Percentiles rank a stretch among this genome's conserved stretches.
phyloP scores from a whole-genome alignment of 208 protist genomes.

The Acanthamoeba lenticulata region DNA sequence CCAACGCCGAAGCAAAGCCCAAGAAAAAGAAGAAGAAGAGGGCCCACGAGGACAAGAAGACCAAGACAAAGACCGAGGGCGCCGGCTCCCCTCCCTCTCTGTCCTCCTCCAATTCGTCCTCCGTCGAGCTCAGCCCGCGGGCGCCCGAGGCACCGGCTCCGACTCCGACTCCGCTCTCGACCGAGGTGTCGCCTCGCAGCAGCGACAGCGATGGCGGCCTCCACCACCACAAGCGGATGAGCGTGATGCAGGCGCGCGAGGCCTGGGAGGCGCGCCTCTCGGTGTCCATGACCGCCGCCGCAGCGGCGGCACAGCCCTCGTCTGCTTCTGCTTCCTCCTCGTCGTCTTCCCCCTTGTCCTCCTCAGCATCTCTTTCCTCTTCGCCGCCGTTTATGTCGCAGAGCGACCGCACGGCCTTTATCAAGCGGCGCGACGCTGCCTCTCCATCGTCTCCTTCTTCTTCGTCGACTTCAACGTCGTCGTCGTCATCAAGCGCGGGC shows the following conservation, averaged over 20 bases:
- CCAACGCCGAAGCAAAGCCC: neutral
- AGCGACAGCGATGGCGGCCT: neutral
- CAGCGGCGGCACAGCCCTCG: neutral
- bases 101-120: too few species aligned
- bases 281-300: neutral
- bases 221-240: neutral
- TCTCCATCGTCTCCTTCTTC: neutral
- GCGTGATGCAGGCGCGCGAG: neutral
- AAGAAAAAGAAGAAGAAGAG: neutral
- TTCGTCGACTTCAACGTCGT: too few species aligned
- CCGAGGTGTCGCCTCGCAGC: too few species aligned
- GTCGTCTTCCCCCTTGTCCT: too few species aligned
- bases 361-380: too few species aligned
- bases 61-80: neutral
- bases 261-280: neutral
- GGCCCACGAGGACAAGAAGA: too few species aligned
- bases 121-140: too few species aligned
- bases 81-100: too few species aligned
- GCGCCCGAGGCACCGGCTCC: too few species aligned
- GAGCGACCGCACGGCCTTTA: neutral
- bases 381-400: too few species aligned
- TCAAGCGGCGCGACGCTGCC: neutral
- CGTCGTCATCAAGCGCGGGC: too few species aligned
- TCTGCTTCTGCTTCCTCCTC: neutral
- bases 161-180: neutral